phyloP scores from a whole-genome alignment of 805 yeast genomes.

The Monosporozyma solicola region DNA sequence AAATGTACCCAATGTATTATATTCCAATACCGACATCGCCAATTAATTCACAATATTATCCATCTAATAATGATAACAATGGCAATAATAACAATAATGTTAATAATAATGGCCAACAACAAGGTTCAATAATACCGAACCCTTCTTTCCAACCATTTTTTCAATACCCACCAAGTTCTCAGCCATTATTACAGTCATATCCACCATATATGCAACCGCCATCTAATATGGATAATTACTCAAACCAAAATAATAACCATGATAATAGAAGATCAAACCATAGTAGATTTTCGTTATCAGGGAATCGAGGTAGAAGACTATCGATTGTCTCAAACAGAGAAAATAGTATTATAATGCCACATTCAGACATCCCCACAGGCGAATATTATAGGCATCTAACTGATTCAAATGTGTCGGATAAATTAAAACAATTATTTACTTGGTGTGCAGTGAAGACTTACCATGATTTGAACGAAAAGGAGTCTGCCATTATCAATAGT shows the following conservation, averaged over 20 bases:
- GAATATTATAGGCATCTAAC: slow-evolving; percentile 28
- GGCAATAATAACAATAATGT: neutral
- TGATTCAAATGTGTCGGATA: slow-evolving; percentile 22
- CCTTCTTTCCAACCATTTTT: slow-evolving; percentile 24
- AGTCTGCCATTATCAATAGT: neutral
- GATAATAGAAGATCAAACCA: neutral
- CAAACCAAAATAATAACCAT: neutral
- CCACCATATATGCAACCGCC: slow-evolving; percentile 12
- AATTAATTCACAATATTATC: slow-evolving; percentile 6
- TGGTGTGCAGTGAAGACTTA: slow-evolving; percentile 27
- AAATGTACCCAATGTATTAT: slow-evolving; percentile 8
- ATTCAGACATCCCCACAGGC: slow-evolving; percentile 24
- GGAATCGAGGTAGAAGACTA: slow-evolving; percentile 26
- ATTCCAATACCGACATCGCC: slow-evolving; percentile 14
- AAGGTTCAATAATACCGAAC: neutral
- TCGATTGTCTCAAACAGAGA: slow-evolving; percentile 22
- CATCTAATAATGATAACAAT: slow-evolving; percentile 1
- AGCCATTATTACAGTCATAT: slow-evolving; percentile 14
- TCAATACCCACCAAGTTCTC: slow-evolving; percentile 15
- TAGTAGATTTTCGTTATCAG: slow-evolving; percentile 18
- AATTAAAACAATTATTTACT: slow-evolving; percentile 25
- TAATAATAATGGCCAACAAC: neutral
- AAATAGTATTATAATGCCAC: slow-evolving; percentile 24
- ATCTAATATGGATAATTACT: neutral
- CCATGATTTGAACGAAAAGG: slow-evolving; percentile 13